Conservation (phyloP, 2,329 filamentous ascomycete genomes). For the Aaosphaeria arxii region DNA sequence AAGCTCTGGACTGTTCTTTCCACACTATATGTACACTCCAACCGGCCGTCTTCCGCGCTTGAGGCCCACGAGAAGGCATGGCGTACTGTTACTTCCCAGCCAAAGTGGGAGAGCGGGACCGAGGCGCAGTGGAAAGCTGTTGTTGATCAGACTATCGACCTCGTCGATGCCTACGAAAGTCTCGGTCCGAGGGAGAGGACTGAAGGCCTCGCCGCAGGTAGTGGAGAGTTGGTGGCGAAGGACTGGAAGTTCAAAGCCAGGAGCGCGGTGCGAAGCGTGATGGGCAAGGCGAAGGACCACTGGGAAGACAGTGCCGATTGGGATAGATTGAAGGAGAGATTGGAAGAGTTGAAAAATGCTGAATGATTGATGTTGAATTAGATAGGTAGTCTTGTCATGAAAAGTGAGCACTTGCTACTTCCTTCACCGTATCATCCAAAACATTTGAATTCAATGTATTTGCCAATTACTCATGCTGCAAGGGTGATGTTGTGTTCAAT, state of each 20-base stretch:
- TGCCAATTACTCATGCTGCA: no score
- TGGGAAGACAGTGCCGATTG: constrained; percentile 79
- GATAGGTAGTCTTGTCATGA: no score
- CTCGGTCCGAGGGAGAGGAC: constrained; percentile 52
- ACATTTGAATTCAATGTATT: no score
- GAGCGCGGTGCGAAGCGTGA: constrained; percentile 77
- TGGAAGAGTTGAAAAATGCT: constrained; percentile 42
- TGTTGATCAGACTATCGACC: constrained; percentile 73
- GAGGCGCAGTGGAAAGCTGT: constrained; percentile 67
- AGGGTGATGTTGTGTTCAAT: no score
- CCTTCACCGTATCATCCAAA: no score
- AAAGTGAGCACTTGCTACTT: no score
- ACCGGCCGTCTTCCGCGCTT: constrained; percentile 68
- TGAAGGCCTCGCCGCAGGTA: constrained; percentile 49
- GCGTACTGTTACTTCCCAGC: constrained; percentile 64
- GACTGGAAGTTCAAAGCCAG: constrained; percentile 88
- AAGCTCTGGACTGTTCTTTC: constrained; percentile 75
- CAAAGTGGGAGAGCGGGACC: constrained; percentile 56
- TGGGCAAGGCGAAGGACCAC: constrained; percentile 74
- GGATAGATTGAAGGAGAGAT: constrained; percentile 54
- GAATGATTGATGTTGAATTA: constrained; percentile 6
- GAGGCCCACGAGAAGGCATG: constrained; percentile 88
- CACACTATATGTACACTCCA: constrained; percentile 69
- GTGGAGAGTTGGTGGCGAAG: constrained; percentile 63
- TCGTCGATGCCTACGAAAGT: constrained; percentile 81